These are phyloP conservation scores for Phascolomyces articulosus DNA, from an alignment of 371 early-diverging fungal genomes.

Conservation along the genomic window DNA sequence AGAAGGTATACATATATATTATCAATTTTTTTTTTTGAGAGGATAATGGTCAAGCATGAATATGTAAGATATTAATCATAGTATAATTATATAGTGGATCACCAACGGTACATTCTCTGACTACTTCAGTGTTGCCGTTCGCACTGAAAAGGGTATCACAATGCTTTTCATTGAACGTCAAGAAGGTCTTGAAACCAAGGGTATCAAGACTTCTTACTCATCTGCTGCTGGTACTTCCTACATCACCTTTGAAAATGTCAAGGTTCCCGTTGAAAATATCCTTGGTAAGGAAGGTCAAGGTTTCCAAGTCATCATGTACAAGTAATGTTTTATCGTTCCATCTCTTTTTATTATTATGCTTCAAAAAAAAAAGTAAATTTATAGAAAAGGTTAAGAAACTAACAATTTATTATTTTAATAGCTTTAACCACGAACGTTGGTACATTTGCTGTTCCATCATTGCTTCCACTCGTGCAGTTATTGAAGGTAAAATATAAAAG, in stretches of 20 bases:
- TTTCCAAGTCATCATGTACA: constrained; percentile 77
- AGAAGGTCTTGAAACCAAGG: constrained; percentile 59
- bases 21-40: not conserved
- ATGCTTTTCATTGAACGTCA: constrained; percentile 64
- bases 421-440: constrained; percentile 83
- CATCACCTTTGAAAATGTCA: constrained; percentile 58
- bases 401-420: constrained; percentile 62
- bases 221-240: constrained; percentile 59
- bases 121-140: constrained; percentile 70
- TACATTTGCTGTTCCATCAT: constrained; percentile 81
- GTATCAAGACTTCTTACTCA: constrained; percentile 67
- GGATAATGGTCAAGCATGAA: no score
- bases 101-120: constrained; percentile 37
- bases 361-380: not conserved
- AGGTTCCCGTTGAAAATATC: constrained; percentile 81
- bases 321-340: constrained; percentile 6
- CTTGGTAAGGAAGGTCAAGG: constrained; percentile 88
- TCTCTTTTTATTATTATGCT: no score
- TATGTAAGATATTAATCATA: no score
- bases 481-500: constrained; percentile 60
- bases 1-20: constrained; percentile 48
- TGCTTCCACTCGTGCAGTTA: constrained; percentile 77
- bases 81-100: constrained; percentile 3
- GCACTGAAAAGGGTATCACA: constrained; percentile 67
- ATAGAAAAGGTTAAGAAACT: constrained; percentile 3